Percentiles rank a stretch among this genome's conserved stretches.
phyloP scores from a whole-genome alignment of 2,329 filamentous ascomycete genomes.

The Teratosphaeria viscida region DNA sequence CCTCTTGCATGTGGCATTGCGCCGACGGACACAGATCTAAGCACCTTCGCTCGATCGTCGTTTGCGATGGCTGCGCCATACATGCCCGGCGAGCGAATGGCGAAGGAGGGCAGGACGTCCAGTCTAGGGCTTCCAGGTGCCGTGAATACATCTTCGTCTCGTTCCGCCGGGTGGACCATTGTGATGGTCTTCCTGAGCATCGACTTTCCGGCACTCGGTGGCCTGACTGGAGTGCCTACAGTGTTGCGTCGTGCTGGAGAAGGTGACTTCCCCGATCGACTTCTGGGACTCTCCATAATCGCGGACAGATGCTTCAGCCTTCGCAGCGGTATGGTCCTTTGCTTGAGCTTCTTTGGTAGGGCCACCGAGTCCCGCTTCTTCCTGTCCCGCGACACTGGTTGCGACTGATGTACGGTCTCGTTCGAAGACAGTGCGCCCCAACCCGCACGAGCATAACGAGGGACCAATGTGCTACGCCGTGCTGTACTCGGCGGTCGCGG shows the following conservation, averaged over 20 bases:
- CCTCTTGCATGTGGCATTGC: slow-evolving; percentile 8
- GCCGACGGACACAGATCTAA: slow-evolving; percentile 20
- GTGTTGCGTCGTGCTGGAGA: slow-evolving; percentile 10
- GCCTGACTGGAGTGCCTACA: background rate
- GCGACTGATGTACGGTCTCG: slow-evolving; percentile 23
- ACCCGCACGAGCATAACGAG: slow-evolving; percentile 23
- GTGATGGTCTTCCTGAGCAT: slow-evolving; percentile 9
- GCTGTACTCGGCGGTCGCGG: slow-evolving; percentile 10
- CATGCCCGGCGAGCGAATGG: slow-evolving; percentile 14
- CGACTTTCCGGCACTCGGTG: slow-evolving; percentile 9
- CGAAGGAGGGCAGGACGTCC: slow-evolving; percentile 17
- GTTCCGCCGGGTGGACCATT: slow-evolving; percentile 1
- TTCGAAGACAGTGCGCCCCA: slow-evolving; percentile 33
- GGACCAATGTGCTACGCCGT: slow-evolving; percentile 9
- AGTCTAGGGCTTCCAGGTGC: slow-evolving; percentile 16
- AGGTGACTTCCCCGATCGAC: slow-evolving; percentile 11
- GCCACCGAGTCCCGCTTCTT: slow-evolving; percentile 14
- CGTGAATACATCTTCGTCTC: slow-evolving; percentile 9
- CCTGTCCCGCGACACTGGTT: slow-evolving; percentile 5
- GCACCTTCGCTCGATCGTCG: slow-evolving; percentile 8
- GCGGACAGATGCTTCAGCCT: slow-evolving; percentile 24
- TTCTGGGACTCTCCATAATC: slow-evolving; percentile 31
- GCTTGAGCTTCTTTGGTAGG: slow-evolving; percentile 15
- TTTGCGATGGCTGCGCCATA: slow-evolving; percentile 15
- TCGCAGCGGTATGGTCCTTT: slow-evolving; percentile 12